Conservation (phyloP, 2,329 filamentous ascomycete species). For the Xylariaceae sp. region DNA sequence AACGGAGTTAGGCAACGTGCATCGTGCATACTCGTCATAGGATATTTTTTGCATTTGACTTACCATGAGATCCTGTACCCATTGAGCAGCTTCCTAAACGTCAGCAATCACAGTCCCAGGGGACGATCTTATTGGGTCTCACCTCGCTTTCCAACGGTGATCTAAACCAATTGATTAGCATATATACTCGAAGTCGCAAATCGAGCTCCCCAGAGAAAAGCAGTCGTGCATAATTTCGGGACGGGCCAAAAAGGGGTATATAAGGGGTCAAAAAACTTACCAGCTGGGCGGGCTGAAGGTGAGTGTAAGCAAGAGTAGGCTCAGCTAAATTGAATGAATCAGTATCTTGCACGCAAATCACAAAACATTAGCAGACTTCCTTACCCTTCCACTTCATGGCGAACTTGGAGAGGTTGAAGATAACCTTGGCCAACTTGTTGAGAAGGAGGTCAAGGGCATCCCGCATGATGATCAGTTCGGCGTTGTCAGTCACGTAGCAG, state of each 20-base stretch:
- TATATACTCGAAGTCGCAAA: background rate
- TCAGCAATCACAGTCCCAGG: slow-evolving; percentile 36
- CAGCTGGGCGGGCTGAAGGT: slow-evolving; percentile 21
- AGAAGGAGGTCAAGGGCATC: slow-evolving; percentile 71
- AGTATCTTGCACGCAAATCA: too few species aligned
- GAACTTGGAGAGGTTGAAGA: slow-evolving; percentile 68
- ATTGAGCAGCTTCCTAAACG: slow-evolving; percentile 63
- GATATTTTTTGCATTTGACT: background rate
- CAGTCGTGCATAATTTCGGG: background rate
- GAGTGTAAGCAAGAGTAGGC: slow-evolving; percentile 72
- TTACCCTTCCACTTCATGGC: slow-evolving; percentile 53
- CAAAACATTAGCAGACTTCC: background rate
- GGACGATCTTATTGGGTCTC: background rate
- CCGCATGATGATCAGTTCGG: slow-evolving; percentile 68
- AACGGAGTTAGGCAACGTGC: slow-evolving; percentile 33
- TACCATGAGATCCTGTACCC: slow-evolving; percentile 56
- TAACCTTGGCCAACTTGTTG: slow-evolving; percentile 72
- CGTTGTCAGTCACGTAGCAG: slow-evolving; percentile 58
- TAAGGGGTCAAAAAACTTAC: background rate
- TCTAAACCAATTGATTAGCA: slow-evolving; percentile 8
- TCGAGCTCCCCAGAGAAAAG: too few species aligned
- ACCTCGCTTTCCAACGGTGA: slow-evolving; percentile 18
- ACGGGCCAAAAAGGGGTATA: background rate
- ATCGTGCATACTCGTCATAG: background rate
- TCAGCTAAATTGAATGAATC: slow-evolving; percentile 31